Evolutionary conservation across 257 asterid genomes (phyloP), one percentile per base, ranked within the genome.

Genomic region (Lantana camara): DNA sequence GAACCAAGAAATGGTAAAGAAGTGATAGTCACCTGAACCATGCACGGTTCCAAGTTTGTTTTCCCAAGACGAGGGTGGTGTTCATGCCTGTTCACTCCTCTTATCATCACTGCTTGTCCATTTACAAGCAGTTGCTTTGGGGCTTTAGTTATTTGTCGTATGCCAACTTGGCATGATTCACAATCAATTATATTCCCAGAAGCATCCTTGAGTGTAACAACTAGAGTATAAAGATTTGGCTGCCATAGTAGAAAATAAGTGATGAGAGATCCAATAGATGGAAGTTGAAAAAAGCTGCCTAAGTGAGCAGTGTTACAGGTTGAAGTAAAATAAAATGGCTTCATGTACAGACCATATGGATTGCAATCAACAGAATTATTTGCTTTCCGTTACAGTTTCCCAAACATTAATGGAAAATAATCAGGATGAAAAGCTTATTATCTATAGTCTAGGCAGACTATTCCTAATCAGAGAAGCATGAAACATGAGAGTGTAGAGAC

Each of bases 1-100:
- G 46, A 69, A 72, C 59, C 52, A 50, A 51, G 38, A 15, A 7
- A 68, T 42, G 56, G 20, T 64, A 48, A 62, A 17, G 15, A 55
- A 44, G 10, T 45, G 80, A 56, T 45, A 14, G 44, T 66, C 69
- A 94, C 99, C 99, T 88, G 90, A 70, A 94, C 82, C 99, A 94
- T 90, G 85, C 99, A 94, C 29, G 97, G 64, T 69, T 94, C 99
- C 76, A 89, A 71, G 79, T 88, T 94, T 48, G 99, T 94, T 81
- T 93, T 94, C 66, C 99, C 99, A 40, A 94, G 80, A 73, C 96
- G 85, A 60, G 99, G 99, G 74, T 94, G 99, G 79, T 90, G 96
- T 74, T 90, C 99, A 65, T 94, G 99, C 80, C 97, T 81, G 80
- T 94, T 94, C 75, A 94, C 99, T 16, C 99, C 99, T 82, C 92